Conservation (phyloP, 2,329 filamentous ascomycete species). For the Nemania sp. region DNA sequence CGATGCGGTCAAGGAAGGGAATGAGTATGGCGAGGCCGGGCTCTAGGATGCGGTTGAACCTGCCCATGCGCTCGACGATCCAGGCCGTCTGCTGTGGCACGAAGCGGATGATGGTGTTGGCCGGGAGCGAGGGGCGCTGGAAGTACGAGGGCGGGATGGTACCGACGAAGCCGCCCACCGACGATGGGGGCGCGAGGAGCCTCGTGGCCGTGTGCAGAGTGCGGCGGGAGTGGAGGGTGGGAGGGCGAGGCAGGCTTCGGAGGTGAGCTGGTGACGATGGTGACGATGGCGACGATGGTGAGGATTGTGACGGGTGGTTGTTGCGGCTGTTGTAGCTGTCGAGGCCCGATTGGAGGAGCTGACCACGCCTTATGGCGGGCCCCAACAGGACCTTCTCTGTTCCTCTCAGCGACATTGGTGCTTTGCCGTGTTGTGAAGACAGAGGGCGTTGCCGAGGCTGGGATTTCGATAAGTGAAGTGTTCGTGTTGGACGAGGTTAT, state of each 20-base stretch:
- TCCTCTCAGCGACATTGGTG: conserved; percentile 37
- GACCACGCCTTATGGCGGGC: conserved; percentile 32
- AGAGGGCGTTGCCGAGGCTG: neutral
- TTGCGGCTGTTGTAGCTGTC: neutral
- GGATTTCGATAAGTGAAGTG: neutral
- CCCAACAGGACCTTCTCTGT: conserved; percentile 31
- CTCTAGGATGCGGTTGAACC: conserved; percentile 90
- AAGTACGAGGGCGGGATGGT: conserved; percentile 75
- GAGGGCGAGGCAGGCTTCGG: too few species aligned
- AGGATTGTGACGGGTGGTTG: conserved; percentile 9
- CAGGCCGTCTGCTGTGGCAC: conserved; percentile 98
- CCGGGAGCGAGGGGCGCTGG: conserved; percentile 73
- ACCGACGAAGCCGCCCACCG: conserved; percentile 39
- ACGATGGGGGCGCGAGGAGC: conserved; percentile 29
- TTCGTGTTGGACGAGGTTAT: neutral
- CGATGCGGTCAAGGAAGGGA: conserved; percentile 91
- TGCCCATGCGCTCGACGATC: conserved; percentile 99
- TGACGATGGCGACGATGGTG: neutral
- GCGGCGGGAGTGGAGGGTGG: conserved; percentile 17
- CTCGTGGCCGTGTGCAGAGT: conserved; percentile 32
- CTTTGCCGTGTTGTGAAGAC: conserved; percentile 10
- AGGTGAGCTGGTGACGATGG: conserved; percentile 4
- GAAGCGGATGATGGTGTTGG: conserved; percentile 94
- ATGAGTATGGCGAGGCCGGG: conserved; percentile 88
- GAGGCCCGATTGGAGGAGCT: conserved; percentile 11